phyloP scores from a whole-genome alignment of 2,329 filamentous ascomycete genomes.

The Aspergillus fructus region DNA sequence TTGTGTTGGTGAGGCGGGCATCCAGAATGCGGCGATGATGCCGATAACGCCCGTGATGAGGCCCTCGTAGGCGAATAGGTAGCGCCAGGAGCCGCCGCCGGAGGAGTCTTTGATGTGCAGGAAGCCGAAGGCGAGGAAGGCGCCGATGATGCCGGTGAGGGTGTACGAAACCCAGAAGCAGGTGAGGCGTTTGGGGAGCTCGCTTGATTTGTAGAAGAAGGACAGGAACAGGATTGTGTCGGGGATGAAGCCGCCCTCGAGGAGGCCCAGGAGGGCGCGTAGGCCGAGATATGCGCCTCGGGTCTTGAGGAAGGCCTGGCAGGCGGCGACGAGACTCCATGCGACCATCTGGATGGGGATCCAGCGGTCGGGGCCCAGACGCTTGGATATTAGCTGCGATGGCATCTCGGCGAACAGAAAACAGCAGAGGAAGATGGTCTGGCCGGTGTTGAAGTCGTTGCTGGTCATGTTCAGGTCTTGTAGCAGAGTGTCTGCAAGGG shows the following conservation, averaged over 20 bases:
- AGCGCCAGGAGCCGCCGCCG: conserved; percentile 41
- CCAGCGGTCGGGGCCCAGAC: conserved; percentile 59
- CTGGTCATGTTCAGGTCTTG: conserved; percentile 48
- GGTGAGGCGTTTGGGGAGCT: conserved; percentile 66
- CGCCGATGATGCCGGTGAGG: conserved; percentile 46
- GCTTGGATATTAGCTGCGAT: conserved; percentile 60
- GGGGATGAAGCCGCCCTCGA: conserved; percentile 55
- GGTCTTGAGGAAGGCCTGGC: conserved; percentile 52
- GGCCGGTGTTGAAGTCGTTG: conserved; percentile 46
- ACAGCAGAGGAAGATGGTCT: conserved; percentile 38
- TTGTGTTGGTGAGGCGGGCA: conserved; percentile 63
- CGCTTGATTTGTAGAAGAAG: conserved; percentile 72
- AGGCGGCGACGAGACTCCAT: conserved; percentile 55
- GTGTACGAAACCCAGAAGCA: conserved; percentile 69
- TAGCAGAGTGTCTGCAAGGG: conserved; percentile 62
- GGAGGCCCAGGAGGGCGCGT: conserved; percentile 47
- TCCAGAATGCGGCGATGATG: conserved; percentile 31
- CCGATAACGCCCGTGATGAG: conserved; percentile 55
- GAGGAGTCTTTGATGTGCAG: conserved; percentile 37
- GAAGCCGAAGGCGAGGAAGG: conserved; percentile 48
- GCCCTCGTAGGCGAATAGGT: conserved; percentile 43
- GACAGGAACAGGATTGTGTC: conserved; percentile 58
- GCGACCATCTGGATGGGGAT: conserved; percentile 59
- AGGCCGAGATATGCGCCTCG: conserved; percentile 42
- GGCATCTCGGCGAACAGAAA: conserved; percentile 57